Base-by-base conservation (phyloP, 1,139 yeast genomes). In the Lodderomyces metapsilosis region DNA sequence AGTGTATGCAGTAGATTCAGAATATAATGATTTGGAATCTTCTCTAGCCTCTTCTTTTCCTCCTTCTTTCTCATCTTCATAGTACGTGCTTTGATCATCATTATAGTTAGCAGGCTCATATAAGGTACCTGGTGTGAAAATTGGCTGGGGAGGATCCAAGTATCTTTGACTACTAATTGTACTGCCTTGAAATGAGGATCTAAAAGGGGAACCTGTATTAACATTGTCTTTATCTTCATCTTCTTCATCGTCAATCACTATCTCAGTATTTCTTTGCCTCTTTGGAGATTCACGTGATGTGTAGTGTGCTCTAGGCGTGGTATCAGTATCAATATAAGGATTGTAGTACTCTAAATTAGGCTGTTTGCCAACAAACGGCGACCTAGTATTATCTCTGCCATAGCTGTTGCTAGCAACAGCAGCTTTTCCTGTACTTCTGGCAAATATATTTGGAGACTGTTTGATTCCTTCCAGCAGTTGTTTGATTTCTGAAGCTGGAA, bases 241-340 rank as follows among this genome's bases (percentile, higher is more conserved):
- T 16, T 69, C 71, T 36, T 71, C 74, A 38, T 72, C 73, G 21
- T 71, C 62, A 20, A 76, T 70, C 10, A 76, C 62, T 9, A 80
- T 61, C 11, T 78, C 71, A 3, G 76, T 74, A 39, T 71, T 71
- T 22, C 64, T 67, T 37, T 71, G 71, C 56, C 88, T 76, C 44
- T 70, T 75, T 25, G 92, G 92, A 0, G 89, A 83, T 52, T 83
- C 89, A 49, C 75, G 64, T 18, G 76, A 66, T 1, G 88, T 80
- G 51, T 71, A 82, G 41, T 74, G 74, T 8, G 80, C 74, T 51
- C 84, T 62, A 3, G 81, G 72, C 2, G 84, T 77, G 11, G 37
- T 2, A 8, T 32, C 35, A 8, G 11, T 8, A 16, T 23, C 31
- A 11, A 23, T 23, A 11, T 35, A 5, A 5, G 30, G 43, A 22